Base-by-base conservation (phyloP, 1,139 yeast genomes). In the Yamadazyma triangularis region DNA sequence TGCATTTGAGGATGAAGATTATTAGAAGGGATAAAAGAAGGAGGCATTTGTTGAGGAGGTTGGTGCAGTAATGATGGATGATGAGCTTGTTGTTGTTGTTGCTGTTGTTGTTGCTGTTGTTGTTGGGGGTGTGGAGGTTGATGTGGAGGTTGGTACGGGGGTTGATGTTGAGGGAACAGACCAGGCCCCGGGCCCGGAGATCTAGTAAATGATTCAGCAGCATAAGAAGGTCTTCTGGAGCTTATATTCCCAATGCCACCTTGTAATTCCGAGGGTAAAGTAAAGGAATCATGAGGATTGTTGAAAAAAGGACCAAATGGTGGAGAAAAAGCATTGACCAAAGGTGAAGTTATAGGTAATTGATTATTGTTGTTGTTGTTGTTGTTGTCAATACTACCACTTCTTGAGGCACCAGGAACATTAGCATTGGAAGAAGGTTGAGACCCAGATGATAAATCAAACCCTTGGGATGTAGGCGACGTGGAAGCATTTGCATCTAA, bases 201-300 rank as follows among this genome's bases (percentile, higher is more conserved):
- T 30, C 77, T 54, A 5, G 75, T 71, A 41, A 69, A 68, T 10
- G 73, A 61, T 45, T 78, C 85, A 7, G 84, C 84, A 5, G 83
- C 77, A 44, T 73, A 77, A 36, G 77, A 67, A 20, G 84, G 84
- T 51, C 85, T 64, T 52, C 85, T 64, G 8, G 80, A 71, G 16
- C 75, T 71, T 25, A 78, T 77, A 35, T 66, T 75, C 11, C 77
- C 76, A 3, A 78, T 61, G 0, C 85, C 85, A 21, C 84, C 83
- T 51, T 77, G 83, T 27, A 78, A 59, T 42, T 78, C 84, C 7
- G 60, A 38, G 0, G 85, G 84, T 35, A 78, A 58, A 36, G 59
- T 64, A 51, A 77, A 77, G 13, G 52, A 32, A 29, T 53, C 56
- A 20, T 31, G 29, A 14, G 36, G 20, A 24, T 36, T 39, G 13